A percentile compares a stretch with the other conserved stretches of the same genome.
phyloP scores from a whole-genome alignment of 257 asterid species.

The Fraxinus americana region DNA sequence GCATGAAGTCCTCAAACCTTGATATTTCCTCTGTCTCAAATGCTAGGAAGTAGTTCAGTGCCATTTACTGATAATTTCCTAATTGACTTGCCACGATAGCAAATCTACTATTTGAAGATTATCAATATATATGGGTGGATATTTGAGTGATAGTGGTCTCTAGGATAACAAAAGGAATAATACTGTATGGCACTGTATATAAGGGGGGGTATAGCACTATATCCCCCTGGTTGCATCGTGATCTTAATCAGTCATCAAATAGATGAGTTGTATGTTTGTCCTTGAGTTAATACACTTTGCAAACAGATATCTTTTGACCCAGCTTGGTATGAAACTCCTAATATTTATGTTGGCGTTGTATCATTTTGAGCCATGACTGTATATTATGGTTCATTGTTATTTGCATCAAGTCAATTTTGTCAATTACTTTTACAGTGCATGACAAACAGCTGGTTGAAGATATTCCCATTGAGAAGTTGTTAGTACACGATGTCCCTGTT shows the following conservation, averaged over 20 bases:
- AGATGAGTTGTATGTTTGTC: not conserved
- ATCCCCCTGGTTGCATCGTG: not conserved
- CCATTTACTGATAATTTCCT: not conserved
- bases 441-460: conserved; percentile 82
- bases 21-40: not conserved
- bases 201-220: not conserved
- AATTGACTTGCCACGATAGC: conserved; percentile 5
- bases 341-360: not conserved
- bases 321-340: not conserved
- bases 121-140: not conserved
- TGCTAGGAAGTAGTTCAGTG: not conserved
- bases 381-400: not conserved
- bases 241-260: not conserved
- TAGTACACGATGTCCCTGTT: conserved; percentile 87
- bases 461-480: conserved; percentile 73
- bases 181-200: not conserved
- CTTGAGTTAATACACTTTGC: not conserved
- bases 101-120: not conserved
- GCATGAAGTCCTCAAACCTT: conserved; percentile 2
- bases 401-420: conserved; percentile 1
- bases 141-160: not conserved
- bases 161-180: not conserved
- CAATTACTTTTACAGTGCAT: conserved; percentile 57
- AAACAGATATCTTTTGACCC: not conserved
- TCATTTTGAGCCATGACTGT: not conserved